phyloP scores from a whole-genome alignment of 768 basidiomycete genomes.

The Xerocomellus amylosporus region DNA sequence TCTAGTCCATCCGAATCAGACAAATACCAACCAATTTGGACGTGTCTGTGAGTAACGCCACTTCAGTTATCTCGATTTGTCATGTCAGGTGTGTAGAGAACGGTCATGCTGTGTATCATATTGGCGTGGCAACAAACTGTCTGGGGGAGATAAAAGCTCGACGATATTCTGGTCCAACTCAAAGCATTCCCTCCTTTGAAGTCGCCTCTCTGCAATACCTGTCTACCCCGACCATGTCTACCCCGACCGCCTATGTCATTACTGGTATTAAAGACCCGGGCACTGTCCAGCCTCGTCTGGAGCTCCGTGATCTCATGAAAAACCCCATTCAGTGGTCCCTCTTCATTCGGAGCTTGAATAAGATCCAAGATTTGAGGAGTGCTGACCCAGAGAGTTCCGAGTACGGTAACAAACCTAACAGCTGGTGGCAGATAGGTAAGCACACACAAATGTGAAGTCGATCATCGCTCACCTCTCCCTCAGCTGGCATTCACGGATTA shows the following conservation, averaged over 20 bases:
- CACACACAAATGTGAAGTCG: no score
- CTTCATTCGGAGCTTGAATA: conserved; percentile 16
- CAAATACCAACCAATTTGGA: no score
- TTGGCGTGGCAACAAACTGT: not conserved
- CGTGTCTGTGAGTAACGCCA: no score
- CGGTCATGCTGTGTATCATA: not conserved
- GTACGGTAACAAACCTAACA: conserved; percentile 17
- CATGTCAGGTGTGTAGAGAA: no score
- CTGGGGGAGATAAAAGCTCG: conserved; percentile 1
- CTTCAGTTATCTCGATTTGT: no score
- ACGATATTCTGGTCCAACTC: not conserved
- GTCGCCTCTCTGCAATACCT: not conserved
- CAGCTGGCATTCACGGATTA: conserved; percentile 18
- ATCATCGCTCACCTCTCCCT: not conserved
- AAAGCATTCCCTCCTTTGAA: not conserved
- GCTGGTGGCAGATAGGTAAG: conserved; percentile 22
- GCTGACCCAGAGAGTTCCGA: not conserved
- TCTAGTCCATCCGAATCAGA: no score
- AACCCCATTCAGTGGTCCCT: conserved; percentile 19
- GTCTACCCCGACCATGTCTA: conserved; percentile 6
- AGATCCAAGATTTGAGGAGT: conserved; percentile 2
- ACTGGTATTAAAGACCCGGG: not conserved
- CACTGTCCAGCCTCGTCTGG: conserved; percentile 11
- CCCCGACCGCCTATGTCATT: conserved; percentile 12
- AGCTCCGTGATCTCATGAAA: conserved; percentile 15